Evolutionary conservation across 345 rosid species (phyloP).

Genomic region (Eucalyptus marginata): DNA sequence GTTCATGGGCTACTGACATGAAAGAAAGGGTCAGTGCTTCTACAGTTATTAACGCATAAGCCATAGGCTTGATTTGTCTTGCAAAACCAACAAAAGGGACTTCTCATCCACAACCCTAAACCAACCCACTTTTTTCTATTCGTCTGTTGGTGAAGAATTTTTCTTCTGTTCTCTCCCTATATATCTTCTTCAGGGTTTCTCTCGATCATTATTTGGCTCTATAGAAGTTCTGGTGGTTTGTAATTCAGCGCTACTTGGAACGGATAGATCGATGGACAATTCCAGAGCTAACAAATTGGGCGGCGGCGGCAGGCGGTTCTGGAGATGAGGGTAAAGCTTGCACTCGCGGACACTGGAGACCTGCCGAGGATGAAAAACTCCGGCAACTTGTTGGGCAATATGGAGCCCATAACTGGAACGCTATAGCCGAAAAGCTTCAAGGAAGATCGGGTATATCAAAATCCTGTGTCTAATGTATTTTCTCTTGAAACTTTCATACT

Average conservation of each 20-base stretch:
- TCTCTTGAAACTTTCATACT: neutral
- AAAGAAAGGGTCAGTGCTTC: slow-evolving; percentile 19
- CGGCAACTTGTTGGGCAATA: slow-evolving; percentile 43
- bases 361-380: slow-evolving; percentile 65
- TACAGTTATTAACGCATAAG: slow-evolving; percentile 1
- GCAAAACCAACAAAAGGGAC: slow-evolving; percentile 77
- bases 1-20: slow-evolving; percentile 11
- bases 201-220: neutral
- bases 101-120: slow-evolving; percentile 55
- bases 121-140: slow-evolving; percentile 34
- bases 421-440: slow-evolving; percentile 58
- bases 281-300: neutral
- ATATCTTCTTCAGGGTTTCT: slow-evolving; percentile 25
- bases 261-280: neutral
- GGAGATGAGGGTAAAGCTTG: slow-evolving; percentile 29
- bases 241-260: neutral
- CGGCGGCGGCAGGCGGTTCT: neutral
- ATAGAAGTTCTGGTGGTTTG: neutral
- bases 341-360: slow-evolving; percentile 70
- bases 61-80: slow-evolving; percentile 34
- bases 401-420: slow-evolving; percentile 73
- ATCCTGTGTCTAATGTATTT: neutral
- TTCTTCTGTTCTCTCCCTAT: slow-evolving; percentile 5
- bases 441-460: slow-evolving; percentile 54
- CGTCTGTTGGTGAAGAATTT: neutral